Evolutionary conservation across 371 early-diverging fungal species (phyloP).

Genomic region (Mortierella sp.): DNA sequence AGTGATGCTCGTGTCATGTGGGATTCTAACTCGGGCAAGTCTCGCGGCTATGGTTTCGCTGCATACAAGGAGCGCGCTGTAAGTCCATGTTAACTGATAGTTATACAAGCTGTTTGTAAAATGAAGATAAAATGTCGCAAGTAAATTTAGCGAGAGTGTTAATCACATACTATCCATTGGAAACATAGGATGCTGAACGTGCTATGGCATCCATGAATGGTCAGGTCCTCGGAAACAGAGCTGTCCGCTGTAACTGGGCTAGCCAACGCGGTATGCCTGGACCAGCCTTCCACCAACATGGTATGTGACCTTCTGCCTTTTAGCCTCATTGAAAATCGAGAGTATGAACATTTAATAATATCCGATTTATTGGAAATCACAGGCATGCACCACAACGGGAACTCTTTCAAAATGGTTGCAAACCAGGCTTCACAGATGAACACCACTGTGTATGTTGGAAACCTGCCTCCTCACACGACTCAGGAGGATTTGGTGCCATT

Average conservation of each 20-base stretch:
- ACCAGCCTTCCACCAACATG: conserved; percentile 45
- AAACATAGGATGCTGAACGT: conserved; percentile 77
- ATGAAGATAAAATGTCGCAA: neutral
- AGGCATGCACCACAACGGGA: conserved; percentile 65
- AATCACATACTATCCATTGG: neutral
- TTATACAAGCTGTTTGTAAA: neutral
- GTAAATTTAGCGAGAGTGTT: neutral
- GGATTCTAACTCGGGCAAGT: conserved; percentile 85
- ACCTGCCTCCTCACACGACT: conserved; percentile 81
- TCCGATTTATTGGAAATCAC: neutral
- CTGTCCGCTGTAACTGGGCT: conserved; percentile 83
- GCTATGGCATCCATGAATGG: conserved; percentile 89
- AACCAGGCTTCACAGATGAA: conserved; percentile 83
- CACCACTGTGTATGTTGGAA: conserved; percentile 91
- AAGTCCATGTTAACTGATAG: conserved; percentile 18
- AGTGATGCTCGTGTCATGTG: conserved; percentile 91
- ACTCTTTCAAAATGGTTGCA: conserved; percentile 75
- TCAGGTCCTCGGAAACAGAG: conserved; percentile 65
- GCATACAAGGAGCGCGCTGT: conserved; percentile 79
- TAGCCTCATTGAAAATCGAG: neutral
- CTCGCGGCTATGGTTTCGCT: conserved; percentile 87
- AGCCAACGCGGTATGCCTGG: conserved; percentile 78
- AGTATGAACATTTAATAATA: neutral
- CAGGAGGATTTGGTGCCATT: conserved; percentile 81
- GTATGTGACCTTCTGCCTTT: conserved; percentile 12